A percentile compares a stretch with the other conserved stretches of the same genome.
These are phyloP conservation scores for Heimioporus sp. DNA, from an alignment of 768 basidiomycete genomes.

Conservation along the genomic window DNA sequence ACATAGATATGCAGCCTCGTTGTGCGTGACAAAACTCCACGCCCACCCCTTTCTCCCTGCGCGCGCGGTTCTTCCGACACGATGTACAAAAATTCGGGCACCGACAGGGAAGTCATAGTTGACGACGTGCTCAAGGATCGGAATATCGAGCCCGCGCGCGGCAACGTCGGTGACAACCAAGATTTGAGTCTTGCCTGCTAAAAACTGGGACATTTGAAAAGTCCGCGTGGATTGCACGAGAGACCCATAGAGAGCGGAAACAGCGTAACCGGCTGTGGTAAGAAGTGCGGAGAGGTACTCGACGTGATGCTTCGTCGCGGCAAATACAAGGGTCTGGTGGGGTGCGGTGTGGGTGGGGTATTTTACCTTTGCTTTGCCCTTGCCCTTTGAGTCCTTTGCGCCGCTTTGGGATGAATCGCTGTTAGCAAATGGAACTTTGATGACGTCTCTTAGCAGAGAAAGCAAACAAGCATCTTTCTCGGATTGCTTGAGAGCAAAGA, in stretches of 20 bases:
- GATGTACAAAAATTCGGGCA: slow-evolving; percentile 90
- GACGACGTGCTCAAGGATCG: slow-evolving; percentile 92
- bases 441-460: slow-evolving; percentile 80
- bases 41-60: slow-evolving; percentile 96
- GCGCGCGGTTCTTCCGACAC: slow-evolving; percentile 94
- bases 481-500: slow-evolving; percentile 86
- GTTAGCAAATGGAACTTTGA: slow-evolving; percentile 67
- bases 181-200: slow-evolving; percentile 72
- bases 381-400: slow-evolving; percentile 41
- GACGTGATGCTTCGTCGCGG: slow-evolving; percentile 97
- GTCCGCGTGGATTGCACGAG: slow-evolving; percentile 90
- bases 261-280: slow-evolving; percentile 76
- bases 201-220: slow-evolving; percentile 89
- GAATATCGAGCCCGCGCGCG: slow-evolving; percentile 97
- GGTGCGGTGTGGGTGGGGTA: slow-evolving; percentile 55
- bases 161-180: slow-evolving; percentile 98
- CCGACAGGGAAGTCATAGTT: slow-evolving; percentile 99
- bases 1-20: slow-evolving; percentile 85
- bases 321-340: slow-evolving; percentile 92
- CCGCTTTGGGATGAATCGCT: slow-evolving; percentile 19
- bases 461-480: slow-evolving; percentile 95
- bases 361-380: slow-evolving; percentile 51
- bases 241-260: slow-evolving; percentile 94
- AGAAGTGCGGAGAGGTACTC: slow-evolving; percentile 87
- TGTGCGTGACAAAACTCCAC: slow-evolving; percentile 87